phyloP scores from a whole-genome alignment of 2,329 filamentous ascomycete genomes.

The Aureobasidium zeae region DNA sequence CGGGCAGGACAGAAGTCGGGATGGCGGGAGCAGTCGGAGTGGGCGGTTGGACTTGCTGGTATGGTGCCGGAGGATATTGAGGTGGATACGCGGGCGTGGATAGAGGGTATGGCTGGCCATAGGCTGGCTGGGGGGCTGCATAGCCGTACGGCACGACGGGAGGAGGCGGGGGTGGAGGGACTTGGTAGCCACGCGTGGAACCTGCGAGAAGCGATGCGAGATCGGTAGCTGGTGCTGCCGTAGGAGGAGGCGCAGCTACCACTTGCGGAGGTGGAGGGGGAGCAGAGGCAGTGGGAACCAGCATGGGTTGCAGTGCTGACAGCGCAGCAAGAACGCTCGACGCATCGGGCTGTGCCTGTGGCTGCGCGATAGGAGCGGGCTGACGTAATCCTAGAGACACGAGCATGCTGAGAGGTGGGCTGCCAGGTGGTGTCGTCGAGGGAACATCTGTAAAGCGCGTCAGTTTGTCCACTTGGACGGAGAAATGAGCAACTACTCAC shows the following conservation, averaged over 20 bases:
- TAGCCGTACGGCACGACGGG: slow-evolving; percentile 16
- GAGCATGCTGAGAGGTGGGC: slow-evolving; percentile 24
- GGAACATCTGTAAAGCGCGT: slow-evolving; percentile 18
- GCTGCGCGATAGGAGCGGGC: slow-evolving; percentile 16
- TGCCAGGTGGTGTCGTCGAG: slow-evolving; percentile 24
- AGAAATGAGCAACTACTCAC: neutral
- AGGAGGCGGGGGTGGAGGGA: slow-evolving; percentile 21
- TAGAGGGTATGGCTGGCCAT: slow-evolving; percentile 16
- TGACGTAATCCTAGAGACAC: slow-evolving; percentile 19
- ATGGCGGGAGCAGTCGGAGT: slow-evolving; percentile 6
- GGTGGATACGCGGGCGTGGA: slow-evolving; percentile 18
- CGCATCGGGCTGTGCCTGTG: slow-evolving; percentile 23
- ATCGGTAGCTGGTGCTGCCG: slow-evolving; percentile 7
- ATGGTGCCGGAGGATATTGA: slow-evolving; percentile 11
- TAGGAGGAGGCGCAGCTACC: slow-evolving; percentile 8
- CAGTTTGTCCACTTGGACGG: neutral
- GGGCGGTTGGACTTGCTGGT: slow-evolving; percentile 10
- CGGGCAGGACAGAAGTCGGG: slow-evolving; percentile 26
- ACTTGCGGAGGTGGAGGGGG: neutral
- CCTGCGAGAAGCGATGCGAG: slow-evolving; percentile 17
- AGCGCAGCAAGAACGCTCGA: slow-evolving; percentile 30
- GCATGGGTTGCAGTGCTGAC: slow-evolving; percentile 22
- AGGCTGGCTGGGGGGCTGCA: slow-evolving; percentile 15
- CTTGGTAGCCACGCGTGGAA: slow-evolving; percentile 7
- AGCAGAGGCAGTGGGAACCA: slow-evolving; percentile 2